Evolutionary conservation across 495 filamentous ascomycete genomes (phyloP).

Genomic region (Xylaria sp.): DNA sequence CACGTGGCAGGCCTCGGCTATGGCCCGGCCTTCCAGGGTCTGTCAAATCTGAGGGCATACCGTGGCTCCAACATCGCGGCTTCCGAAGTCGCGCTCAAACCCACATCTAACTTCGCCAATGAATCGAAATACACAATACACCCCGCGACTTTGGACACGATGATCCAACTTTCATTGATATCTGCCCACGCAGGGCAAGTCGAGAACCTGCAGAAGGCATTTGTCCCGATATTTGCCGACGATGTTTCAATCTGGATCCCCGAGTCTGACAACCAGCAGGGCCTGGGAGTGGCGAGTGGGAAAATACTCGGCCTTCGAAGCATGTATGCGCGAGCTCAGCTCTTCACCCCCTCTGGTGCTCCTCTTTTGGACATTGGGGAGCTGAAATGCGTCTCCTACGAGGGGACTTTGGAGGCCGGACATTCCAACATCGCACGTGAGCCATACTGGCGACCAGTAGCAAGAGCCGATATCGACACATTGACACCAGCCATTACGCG

Average conservation of each 20-base stretch:
- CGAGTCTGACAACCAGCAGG: no score
- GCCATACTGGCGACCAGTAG: neutral
- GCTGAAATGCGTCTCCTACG: constrained; percentile 7
- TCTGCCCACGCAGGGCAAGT: neutral
- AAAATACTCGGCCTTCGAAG: neutral
- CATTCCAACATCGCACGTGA: neutral
- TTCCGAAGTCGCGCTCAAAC: constrained; percentile 34
- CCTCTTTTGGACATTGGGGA: constrained; percentile 4
- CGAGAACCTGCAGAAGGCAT: neutral
- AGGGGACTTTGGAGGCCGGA: neutral
- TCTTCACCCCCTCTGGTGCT: neutral
- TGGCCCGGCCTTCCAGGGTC: constrained; percentile 32
- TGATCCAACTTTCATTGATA: constrained; percentile 27
- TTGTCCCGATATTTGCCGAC: neutral
- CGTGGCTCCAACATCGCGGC: constrained; percentile 10
- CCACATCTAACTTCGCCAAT: constrained; percentile 32
- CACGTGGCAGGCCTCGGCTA: constrained; percentile 29
- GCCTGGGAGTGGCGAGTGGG: neutral
- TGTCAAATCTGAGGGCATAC: constrained; percentile 27
- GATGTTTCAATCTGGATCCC: neutral
- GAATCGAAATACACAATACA: constrained; percentile 47
- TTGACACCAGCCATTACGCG: neutral
- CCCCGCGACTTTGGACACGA: constrained; percentile 41
- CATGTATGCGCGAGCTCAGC: neutral
- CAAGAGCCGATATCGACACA: neutral